Evolutionary conservation across 345 rosid genomes (phyloP), one percentile per base, ranked within the genome.

Genomic region (Turritis glabra): DNA sequence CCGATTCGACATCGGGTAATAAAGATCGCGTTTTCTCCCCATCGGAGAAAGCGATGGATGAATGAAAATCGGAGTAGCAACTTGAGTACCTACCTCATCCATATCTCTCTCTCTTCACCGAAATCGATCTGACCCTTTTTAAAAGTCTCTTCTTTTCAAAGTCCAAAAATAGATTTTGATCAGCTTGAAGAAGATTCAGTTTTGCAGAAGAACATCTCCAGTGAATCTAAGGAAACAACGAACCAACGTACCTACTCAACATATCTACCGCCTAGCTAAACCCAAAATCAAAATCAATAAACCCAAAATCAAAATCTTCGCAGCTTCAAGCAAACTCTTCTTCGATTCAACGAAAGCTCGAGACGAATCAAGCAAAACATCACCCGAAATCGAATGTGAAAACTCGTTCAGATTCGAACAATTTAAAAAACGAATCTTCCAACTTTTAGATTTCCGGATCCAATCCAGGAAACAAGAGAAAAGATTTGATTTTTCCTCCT

Each of bases 61-160:
- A 48, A 85, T 80, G 64, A 85, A 88, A 8, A 90, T 74, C 12
- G 96, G 84, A 67, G 84, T 33, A 67, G 86, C 92, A 7, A 90
- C 88, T 54, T 85, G 96, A 15, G 89, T 82, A 22, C 98, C 94
- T 26, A 85, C 84, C 48, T 90, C 96, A 71, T 92, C 98, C 96
- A 92, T 91, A 29, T 67, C 76, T 81, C 55, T 18, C 18, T 15
- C 64, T 37, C 53, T 52, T 64, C 61, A 37, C 63, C 66, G 52
- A 55, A 14, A 62, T 38, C 64, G 33, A 62, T 72, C 22, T 14
- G 66, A 70, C 67, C 47, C 75, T 19, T 58, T 57, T 46, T 22
- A 8, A 12, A 44, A 32, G 0, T 6, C 33, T 8, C 50, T 19
- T 30, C 33, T 46, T 55, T 13, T 19, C 33, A 30, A 30, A 30